Evolutionary conservation across 2,329 filamentous ascomycete species (phyloP).

Genomic region (Escovopsis sp.): DNA sequence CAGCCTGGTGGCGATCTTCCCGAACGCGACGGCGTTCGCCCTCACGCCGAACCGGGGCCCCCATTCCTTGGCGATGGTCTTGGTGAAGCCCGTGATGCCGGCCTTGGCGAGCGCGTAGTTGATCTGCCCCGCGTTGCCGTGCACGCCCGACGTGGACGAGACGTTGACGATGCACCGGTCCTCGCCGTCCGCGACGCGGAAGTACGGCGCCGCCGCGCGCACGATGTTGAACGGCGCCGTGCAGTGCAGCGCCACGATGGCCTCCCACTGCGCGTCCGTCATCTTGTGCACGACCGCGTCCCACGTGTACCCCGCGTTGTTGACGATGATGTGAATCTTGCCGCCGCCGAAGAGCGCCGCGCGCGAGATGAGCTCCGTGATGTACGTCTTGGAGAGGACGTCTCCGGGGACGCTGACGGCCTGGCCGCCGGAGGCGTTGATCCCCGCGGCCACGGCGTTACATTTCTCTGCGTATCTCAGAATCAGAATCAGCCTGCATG

Average conservation of each 20-base stretch:
- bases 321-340: slow-evolving; percentile 84
- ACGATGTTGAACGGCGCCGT: slow-evolving; percentile 78
- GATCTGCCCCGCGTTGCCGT: slow-evolving; percentile 82
- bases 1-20: slow-evolving; percentile 63
- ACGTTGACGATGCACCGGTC: slow-evolving; percentile 72
- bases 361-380: slow-evolving; percentile 56
- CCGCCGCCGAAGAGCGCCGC: slow-evolving; percentile 69
- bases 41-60: slow-evolving; percentile 70
- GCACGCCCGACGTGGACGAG: slow-evolving; percentile 63
- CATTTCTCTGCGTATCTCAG: slow-evolving; percentile 43
- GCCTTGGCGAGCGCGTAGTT: slow-evolving; percentile 83
- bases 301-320: slow-evolving; percentile 89
- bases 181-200: slow-evolving; percentile 73
- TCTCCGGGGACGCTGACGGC: slow-evolving; percentile 67
- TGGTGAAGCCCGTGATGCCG: slow-evolving; percentile 67
- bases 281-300: slow-evolving; percentile 89
- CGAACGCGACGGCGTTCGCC: slow-evolving; percentile 73
- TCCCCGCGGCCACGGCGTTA: slow-evolving; percentile 49
- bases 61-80: slow-evolving; percentile 89
- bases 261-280: slow-evolving; percentile 83
- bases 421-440: slow-evolving; percentile 50
- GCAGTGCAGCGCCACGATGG: slow-evolving; percentile 68
- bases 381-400: slow-evolving; percentile 56
- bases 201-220: slow-evolving; percentile 68
- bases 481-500: neutral